Percentiles rank a stretch among this genome's conserved stretches.
Evolutionary conservation across 768 basidiomycete species (phyloP).

Genomic region (Xanthoconium purpureum): DNA sequence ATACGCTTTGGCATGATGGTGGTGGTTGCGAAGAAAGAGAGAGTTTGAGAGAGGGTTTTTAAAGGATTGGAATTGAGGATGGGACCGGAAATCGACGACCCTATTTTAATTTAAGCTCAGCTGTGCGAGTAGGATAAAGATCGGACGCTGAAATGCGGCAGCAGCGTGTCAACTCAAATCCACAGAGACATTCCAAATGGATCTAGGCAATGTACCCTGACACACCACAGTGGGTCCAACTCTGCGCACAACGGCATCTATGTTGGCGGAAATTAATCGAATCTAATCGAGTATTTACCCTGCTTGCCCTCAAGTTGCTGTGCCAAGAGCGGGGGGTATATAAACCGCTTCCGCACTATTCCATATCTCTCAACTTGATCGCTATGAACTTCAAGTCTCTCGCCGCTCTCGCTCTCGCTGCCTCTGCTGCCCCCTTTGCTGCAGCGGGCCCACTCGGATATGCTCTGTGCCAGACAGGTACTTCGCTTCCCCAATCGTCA

Average conservation of each 20-base stretch:
- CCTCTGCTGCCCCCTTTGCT: constrained; percentile 6
- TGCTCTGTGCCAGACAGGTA: constrained; percentile 25
- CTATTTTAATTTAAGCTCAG: no score
- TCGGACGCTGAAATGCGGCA: background rate
- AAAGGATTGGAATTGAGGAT: background rate
- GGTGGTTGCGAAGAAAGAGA: background rate
- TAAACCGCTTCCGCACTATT: no score
- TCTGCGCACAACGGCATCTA: no score
- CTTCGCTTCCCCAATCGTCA: background rate
- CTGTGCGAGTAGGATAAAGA: background rate
- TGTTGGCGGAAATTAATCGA: no score
- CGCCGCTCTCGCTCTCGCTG: constrained; percentile 16
- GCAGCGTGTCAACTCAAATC: background rate
- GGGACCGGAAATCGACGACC: background rate
- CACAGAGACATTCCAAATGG: no score
- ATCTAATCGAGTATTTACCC: no score
- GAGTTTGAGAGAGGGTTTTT: background rate
- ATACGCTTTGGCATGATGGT: constrained; percentile 41
- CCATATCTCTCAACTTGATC: no score
- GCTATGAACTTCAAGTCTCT: constrained; percentile 27
- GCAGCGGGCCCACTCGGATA: constrained; percentile 22
- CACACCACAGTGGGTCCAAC: no score
- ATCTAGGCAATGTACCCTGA: no score
- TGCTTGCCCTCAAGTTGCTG: no score
- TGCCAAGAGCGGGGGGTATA: no score